Evolutionary conservation across 2,329 filamentous ascomycete species (phyloP), one percentile per base, ranked within the genome.

Genomic region (Fusarium cicatricum): DNA sequence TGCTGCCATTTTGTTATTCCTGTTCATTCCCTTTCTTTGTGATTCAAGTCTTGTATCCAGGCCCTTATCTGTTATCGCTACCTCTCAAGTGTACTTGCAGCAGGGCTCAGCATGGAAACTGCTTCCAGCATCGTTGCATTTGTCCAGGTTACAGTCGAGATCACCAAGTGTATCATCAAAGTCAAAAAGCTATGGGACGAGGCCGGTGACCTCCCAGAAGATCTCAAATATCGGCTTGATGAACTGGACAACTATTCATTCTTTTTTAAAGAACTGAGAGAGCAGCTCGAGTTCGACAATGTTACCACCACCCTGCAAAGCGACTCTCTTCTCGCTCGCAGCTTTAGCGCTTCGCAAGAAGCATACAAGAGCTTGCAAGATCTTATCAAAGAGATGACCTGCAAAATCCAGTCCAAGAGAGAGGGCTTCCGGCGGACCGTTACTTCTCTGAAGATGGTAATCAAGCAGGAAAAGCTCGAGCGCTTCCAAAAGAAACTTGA

Each of bases 61-160:
- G 6, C 23, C 9, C 9, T 26, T 10, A 4, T 26, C 6, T 26
- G 3, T 26, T 26, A 10, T 26, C 9, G 23, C 23, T 26, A 26
- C 23, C 23, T 10, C 23, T 8, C 6, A 26, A 26, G 23, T 26
- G 23, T 26, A 9, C 3, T 19, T n/a, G 1, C 17, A 11, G 6
- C 32, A 11, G n/a, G 31, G 15, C 43, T 26, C n/a, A 47, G 31
- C 46, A 67, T 68, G 56, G 65, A 60, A 28, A 55, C 43, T n/a
- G 58, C 64, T 8, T 60, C 66, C 14, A 61, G 60, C 29, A 45
- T 59, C 16, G 44, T 72, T 16, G 69, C 69, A 28, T 60, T 72
- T 17, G 48, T 68, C 23, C 61, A 71, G 33, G 34, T 67, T 3
- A 45, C 67, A 16, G 19, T 53, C 3, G 50, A 60, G 6, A 64